phyloP scores from a whole-genome alignment of 2,329 filamentous ascomycete genomes.

The Leptographium radiaticola region DNA sequence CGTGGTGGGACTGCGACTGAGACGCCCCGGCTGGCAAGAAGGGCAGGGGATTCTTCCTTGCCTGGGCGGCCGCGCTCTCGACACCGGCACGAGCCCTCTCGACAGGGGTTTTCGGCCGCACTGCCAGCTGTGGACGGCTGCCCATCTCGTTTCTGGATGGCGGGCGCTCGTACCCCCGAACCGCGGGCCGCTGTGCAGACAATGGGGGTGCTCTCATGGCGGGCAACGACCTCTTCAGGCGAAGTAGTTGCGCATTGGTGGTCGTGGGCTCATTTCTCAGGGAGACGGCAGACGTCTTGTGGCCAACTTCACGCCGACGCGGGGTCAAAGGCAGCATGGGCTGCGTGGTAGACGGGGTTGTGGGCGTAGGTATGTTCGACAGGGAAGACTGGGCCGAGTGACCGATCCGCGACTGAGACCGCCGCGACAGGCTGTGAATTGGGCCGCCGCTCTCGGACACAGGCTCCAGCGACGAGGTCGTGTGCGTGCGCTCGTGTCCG shows the following conservation, averaged over 20 bases:
- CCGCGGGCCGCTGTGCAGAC: slow-evolving; percentile 30
- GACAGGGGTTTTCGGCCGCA: slow-evolving; percentile 59
- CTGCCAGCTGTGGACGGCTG: slow-evolving; percentile 33
- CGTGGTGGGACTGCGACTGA: slow-evolving; percentile 60
- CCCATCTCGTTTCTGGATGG: slow-evolving; percentile 41
- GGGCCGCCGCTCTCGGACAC: slow-evolving; percentile 81
- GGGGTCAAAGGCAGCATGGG: slow-evolving; percentile 43
- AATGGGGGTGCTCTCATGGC: slow-evolving; percentile 40
- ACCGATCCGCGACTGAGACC: slow-evolving; percentile 54
- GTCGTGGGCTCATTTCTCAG: slow-evolving; percentile 49
- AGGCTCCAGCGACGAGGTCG: slow-evolving; percentile 70
- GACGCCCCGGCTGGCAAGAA: slow-evolving; percentile 67
- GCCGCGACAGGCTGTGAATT: slow-evolving; percentile 41
- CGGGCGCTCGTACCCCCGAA: slow-evolving; percentile 39
- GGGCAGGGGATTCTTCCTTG: slow-evolving; percentile 50
- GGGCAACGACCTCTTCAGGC: slow-evolving; percentile 52
- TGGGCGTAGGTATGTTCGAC: slow-evolving; percentile 48
- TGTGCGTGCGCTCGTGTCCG: slow-evolving; percentile 52
- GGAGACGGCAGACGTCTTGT: slow-evolving; percentile 39
- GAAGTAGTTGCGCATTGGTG: slow-evolving; percentile 50
- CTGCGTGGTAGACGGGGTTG: slow-evolving; percentile 40
- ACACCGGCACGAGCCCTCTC: slow-evolving; percentile 41
- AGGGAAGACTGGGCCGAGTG: slow-evolving; percentile 59
- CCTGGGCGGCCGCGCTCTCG: slow-evolving; percentile 38
- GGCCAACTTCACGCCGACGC: slow-evolving; percentile 44